phyloP scores from a whole-genome alignment of 2,329 filamentous ascomycete genomes.

The Apiospora malaysiana region DNA sequence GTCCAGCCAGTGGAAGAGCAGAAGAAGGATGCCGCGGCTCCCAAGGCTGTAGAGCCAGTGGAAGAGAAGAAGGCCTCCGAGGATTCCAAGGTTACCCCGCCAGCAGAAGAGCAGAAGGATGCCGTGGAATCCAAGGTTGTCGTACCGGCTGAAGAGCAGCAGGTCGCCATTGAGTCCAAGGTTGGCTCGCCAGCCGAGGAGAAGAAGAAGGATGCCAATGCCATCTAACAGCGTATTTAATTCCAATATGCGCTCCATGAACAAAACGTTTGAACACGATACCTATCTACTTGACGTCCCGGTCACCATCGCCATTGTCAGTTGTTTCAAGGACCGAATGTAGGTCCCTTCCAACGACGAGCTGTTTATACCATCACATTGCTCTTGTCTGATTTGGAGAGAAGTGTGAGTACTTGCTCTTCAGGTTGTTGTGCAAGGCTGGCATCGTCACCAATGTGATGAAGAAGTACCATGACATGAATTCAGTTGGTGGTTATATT shows the following conservation, averaged over 20 bases:
- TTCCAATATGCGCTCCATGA: not conserved
- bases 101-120: not conserved
- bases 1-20: not conserved
- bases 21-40: not conserved
- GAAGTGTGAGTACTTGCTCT: too few species aligned
- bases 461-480: too few species aligned
- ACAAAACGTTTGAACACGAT: slow-evolving; percentile 14
- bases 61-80: not conserved
- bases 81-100: not conserved
- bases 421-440: too few species aligned
- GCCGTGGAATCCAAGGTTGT: not conserved
- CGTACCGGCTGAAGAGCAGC: not conserved
- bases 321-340: too few species aligned
- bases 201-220: slow-evolving; percentile 7
- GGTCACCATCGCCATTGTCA: too few species aligned
- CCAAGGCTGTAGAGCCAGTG: not conserved
- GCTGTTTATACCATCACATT: too few species aligned
- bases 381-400: too few species aligned
- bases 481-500: too few species aligned
- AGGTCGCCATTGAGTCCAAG: not conserved
- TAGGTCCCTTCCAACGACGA: too few species aligned
- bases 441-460: too few species aligned
- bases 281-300: not conserved
- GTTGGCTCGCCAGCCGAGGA: not conserved
- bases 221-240: not conserved